Percentiles rank a stretch among this genome's conserved stretches.
Evolutionary conservation across 2,329 filamentous ascomycete species (phyloP).

Genomic region (Xylariaceae sp.): DNA sequence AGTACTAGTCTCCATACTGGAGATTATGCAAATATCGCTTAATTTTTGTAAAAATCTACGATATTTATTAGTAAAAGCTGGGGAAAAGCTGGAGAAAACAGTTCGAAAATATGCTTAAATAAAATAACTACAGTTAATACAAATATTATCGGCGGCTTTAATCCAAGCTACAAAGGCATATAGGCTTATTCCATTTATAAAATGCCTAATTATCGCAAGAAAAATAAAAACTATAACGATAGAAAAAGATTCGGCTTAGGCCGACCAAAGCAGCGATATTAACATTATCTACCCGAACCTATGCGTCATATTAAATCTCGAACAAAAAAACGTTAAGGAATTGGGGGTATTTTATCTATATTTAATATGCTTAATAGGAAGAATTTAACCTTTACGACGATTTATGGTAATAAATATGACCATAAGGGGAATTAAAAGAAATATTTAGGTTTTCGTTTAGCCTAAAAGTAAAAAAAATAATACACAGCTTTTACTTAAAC

Average conservation of each 20-base stretch:
- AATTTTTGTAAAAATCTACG: neutral
- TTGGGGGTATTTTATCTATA: neutral
- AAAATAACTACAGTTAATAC: neutral
- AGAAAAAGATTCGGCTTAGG: neutral
- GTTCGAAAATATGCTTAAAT: neutral
- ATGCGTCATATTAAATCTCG: neutral
- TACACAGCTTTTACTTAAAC: neutral
- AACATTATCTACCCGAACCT: neutral
- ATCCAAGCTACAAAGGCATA: neutral
- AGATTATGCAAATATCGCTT: neutral
- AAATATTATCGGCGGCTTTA: too few species aligned
- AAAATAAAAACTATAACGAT: neutral
- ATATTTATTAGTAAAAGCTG: too few species aligned
- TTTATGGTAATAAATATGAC: neutral
- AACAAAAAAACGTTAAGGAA: too few species aligned
- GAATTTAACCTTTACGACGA: too few species aligned
- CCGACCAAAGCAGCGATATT: neutral
- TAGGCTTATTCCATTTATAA: neutral
- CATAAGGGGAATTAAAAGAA: neutral
- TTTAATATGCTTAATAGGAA: neutral
- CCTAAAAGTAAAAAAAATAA: neutral
- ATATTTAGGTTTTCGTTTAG: neutral
- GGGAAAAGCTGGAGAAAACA: too few species aligned
- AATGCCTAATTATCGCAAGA: too few species aligned
- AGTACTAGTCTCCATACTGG: neutral